phyloP scores from a whole-genome alignment of 108 stramenopile genomes.

The Cyclostephanos tholiformis region DNA sequence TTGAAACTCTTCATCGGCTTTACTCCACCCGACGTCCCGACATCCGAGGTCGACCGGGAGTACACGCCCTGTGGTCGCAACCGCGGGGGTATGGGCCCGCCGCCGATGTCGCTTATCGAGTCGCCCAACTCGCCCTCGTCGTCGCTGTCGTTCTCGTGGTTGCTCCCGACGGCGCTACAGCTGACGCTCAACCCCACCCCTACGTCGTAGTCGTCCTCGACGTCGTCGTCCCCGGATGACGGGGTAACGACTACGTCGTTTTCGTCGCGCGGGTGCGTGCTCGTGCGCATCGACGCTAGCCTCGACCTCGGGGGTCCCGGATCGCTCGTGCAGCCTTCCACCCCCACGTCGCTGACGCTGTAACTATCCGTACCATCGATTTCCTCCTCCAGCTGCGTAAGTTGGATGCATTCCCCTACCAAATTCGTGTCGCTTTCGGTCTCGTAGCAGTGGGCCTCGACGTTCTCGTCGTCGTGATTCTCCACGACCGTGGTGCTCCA shows the following conservation, averaged over 20 bases:
- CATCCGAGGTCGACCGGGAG: background rate
- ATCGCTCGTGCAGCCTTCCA: conserved; percentile 4
- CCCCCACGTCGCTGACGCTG: background rate
- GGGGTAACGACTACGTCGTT: no score
- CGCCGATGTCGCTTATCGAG: background rate
- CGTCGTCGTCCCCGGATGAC: background rate
- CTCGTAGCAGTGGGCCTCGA: conserved; percentile 1
- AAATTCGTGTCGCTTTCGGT: background rate
- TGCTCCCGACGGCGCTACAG: background rate
- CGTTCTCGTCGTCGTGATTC: conserved; percentile 17
- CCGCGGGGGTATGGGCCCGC: background rate
- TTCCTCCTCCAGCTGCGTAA: background rate
- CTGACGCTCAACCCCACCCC: conserved; percentile 1
- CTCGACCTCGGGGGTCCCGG: background rate
- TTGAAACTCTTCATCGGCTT: conserved; percentile 2
- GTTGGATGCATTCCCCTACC: background rate
- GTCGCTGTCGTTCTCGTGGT: background rate
- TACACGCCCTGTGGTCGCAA: background rate
- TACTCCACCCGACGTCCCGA: background rate
- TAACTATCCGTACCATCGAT: background rate
- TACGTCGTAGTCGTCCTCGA: background rate
- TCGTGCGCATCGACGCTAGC: background rate
- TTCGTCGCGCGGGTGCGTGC: background rate
- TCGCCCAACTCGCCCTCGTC: background rate
- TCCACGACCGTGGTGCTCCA: conserved; percentile 8